Evolutionary conservation across 164 flowering plant genomes (phyloP).

Genomic region (Aristolochia californica): DNA sequence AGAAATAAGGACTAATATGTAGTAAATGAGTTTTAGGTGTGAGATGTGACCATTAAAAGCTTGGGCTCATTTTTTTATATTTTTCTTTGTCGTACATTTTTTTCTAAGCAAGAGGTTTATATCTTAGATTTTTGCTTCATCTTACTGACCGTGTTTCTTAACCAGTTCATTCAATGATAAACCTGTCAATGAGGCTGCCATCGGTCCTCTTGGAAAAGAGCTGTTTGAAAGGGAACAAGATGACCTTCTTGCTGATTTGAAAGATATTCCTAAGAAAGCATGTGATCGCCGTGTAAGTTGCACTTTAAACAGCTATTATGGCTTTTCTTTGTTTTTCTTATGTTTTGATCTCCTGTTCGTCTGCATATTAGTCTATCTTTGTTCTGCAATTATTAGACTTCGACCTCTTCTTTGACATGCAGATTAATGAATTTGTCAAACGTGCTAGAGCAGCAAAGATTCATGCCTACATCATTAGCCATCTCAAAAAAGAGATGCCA

Average conservation of each 20-base stretch:
- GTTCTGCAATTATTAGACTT: background rate
- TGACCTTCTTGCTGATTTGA: constrained; percentile 81
- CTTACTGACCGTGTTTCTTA: too few species aligned
- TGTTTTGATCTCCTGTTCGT: background rate
- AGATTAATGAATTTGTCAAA: constrained; percentile 96
- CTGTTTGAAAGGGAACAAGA: constrained; percentile 92
- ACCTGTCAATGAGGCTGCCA: constrained; percentile 59
- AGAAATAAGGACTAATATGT: too few species aligned
- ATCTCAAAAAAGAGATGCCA: constrained; percentile 94
- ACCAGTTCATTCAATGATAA: constrained; percentile 94
- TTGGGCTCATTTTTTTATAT: too few species aligned
- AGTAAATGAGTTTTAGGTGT: too few species aligned
- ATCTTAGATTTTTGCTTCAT: too few species aligned
- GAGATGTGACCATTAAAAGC: too few species aligned
- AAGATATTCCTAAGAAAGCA: constrained; percentile 92
- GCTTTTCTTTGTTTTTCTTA: background rate
- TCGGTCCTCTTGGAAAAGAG: constrained; percentile 78
- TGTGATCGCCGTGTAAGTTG: constrained; percentile 88
- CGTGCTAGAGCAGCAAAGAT: constrained; percentile 98
- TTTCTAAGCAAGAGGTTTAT: too few species aligned
- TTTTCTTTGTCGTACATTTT: too few species aligned
- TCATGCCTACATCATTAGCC: constrained; percentile 90
- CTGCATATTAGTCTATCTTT: background rate
- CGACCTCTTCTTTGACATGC: constrained; percentile 5
- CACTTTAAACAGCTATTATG: background rate